Evolutionary conservation across 345 rosid species (phyloP).

Genomic region (Rhizophora apiculata): DNA sequence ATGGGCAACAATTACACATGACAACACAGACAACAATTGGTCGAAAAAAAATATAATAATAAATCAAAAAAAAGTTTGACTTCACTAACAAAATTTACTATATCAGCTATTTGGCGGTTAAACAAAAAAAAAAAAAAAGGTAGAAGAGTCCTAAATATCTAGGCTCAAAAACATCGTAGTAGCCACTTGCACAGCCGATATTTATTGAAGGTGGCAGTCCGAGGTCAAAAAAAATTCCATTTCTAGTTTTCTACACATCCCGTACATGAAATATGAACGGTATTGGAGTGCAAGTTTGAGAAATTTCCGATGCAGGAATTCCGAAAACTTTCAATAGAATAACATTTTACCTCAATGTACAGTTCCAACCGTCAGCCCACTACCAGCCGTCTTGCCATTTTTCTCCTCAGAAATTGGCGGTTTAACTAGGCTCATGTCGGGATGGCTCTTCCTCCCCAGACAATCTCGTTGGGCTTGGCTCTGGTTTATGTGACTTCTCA

Average conservation of each 20-base stretch:
- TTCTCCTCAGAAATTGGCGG: conserved; percentile 13
- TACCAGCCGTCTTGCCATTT: conserved; percentile 21
- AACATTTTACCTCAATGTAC: conserved; percentile 64
- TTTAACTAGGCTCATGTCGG: not conserved
- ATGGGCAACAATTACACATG: too few species aligned
- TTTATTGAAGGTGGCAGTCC: conserved; percentile 19
- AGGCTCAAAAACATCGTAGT: too few species aligned
- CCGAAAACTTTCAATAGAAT: conserved; percentile 27
- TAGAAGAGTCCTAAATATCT: too few species aligned
- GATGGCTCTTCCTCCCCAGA: conserved; percentile 17
- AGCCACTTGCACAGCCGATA: conserved; percentile 13
- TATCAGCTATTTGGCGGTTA: too few species aligned
- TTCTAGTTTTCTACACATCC: conserved; percentile 7
- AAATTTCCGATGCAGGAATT: conserved; percentile 16
- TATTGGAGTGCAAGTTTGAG: conserved; percentile 25
- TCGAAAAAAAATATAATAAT: too few species aligned
- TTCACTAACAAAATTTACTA: too few species aligned
- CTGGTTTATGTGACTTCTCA: conserved; percentile 17
- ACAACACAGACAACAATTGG: too few species aligned
- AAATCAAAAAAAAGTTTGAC: too few species aligned
- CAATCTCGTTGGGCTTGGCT: not conserved
- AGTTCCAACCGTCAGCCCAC: conserved; percentile 22
- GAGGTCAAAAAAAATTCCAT: conserved; percentile 13
- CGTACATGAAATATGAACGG: conserved; percentile 8
- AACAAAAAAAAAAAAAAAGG: too few species aligned